These are phyloP conservation scores for Aspergillus sp. DNA, from an alignment of 2,329 filamentous ascomycete genomes.

Conservation along the genomic window DNA sequence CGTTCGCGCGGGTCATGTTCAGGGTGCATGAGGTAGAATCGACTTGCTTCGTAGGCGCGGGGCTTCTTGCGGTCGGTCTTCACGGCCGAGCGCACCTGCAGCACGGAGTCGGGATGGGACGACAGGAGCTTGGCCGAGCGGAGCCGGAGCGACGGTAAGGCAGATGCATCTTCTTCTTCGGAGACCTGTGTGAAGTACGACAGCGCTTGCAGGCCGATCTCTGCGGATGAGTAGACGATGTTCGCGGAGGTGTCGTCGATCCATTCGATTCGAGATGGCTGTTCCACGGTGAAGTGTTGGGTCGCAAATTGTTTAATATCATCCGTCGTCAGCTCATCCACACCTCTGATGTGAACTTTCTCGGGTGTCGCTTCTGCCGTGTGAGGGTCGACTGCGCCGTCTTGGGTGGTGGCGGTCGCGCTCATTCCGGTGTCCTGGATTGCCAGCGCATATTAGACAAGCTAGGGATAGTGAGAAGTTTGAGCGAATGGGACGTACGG, in stretches of 20 bases:
- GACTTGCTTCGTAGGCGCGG: conserved; percentile 75
- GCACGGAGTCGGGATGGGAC: conserved; percentile 64
- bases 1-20: conserved; percentile 81
- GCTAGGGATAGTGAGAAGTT: background rate
- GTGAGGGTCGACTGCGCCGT: conserved; percentile 25
- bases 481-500: conserved; percentile 23
- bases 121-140: conserved; percentile 69
- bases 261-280: conserved; percentile 75
- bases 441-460: background rate
- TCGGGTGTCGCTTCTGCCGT: conserved; percentile 41
- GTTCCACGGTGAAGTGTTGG: conserved; percentile 61
- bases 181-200: conserved; percentile 44
- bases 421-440: background rate
- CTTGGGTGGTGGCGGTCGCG: conserved; percentile 14
- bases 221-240: conserved; percentile 66
- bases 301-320: conserved; percentile 75
- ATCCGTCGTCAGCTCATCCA: conserved; percentile 76
- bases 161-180: conserved; percentile 40
- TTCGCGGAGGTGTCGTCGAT: conserved; percentile 92
- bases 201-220: conserved; percentile 56
- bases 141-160: conserved; percentile 60
- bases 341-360: conserved; percentile 80
- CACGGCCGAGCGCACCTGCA: conserved; percentile 74
- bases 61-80: conserved; percentile 74
- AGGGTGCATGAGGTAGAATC: conserved; percentile 90